Percentiles rank a stretch among this genome's conserved stretches.
phyloP scores from a whole-genome alignment of 306 rosid genomes.

The Calophaca sinica region DNA sequence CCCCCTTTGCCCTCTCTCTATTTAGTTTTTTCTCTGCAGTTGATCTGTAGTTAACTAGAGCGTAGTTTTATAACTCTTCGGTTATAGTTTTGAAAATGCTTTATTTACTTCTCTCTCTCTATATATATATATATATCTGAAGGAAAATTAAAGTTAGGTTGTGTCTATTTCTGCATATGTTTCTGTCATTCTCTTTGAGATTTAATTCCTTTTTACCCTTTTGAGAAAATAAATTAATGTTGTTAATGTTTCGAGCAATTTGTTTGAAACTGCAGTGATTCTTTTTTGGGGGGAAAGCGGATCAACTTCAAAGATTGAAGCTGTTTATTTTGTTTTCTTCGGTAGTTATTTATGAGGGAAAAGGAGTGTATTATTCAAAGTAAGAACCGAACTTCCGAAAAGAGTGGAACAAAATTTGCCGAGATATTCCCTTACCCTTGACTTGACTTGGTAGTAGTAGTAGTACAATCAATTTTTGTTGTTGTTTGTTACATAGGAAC shows the following conservation, averaged over 20 bases:
- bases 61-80: slow-evolving; percentile 9
- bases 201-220: slow-evolving; percentile 37
- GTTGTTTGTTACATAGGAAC: slow-evolving; percentile 28
- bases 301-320: slow-evolving; percentile 45
- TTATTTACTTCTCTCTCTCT: background rate
- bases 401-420: slow-evolving; percentile 39
- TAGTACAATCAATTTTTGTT: slow-evolving; percentile 28
- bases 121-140: slow-evolving; percentile 31
- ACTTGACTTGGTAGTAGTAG: slow-evolving; percentile 34
- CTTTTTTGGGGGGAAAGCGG: slow-evolving; percentile 27
- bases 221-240: slow-evolving; percentile 31
- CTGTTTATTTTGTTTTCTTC: slow-evolving; percentile 31
- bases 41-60: slow-evolving; percentile 47
- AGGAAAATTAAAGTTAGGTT: background rate
- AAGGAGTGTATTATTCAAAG: slow-evolving; percentile 36
- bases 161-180: slow-evolving; percentile 7
- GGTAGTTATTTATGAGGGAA: slow-evolving; percentile 16
- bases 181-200: slow-evolving; percentile 40
- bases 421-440: slow-evolving; percentile 37
- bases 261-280: slow-evolving; percentile 44
- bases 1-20: background rate
- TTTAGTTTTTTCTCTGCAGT: background rate
- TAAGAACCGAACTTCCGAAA: slow-evolving; percentile 45
- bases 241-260: slow-evolving; percentile 41
- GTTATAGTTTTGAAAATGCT: slow-evolving; percentile 46